Base-by-base conservation (phyloP, 495 filamentous ascomycete species). In the Terfezia boudieri region DNA sequence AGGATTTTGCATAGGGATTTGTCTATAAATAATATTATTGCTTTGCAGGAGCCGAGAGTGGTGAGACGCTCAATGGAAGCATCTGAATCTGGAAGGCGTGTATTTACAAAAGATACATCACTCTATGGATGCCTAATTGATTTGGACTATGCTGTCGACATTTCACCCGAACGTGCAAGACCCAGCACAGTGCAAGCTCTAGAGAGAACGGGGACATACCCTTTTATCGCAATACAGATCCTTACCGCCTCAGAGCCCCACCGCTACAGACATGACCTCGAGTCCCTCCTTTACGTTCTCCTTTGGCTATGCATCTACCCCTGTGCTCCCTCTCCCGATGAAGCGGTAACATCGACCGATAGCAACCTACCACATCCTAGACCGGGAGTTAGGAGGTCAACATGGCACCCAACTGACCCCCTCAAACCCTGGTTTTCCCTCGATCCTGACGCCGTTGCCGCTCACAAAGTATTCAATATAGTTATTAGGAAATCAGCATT, bases 91-190 rank as follows among this genome's bases (percentile, higher is more conserved):
- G 26, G 26, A 7, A 32, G 26, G 26, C 7, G 26, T 32, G 26
- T 32, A 32, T 32, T 32, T 32, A 32, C 26, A 32, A 32, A 32
- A 32, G 41, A 46, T 14, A 46, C 41, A 4, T 20, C 12, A 20
- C 50, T 41, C 37, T 20, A 50, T 12, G 58, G 59, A 36, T 59
- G 60, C 57, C 55, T 61, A 10, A 61, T 61, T 14, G 59, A 61
- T 48, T 52, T 61, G 22, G 58, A 61, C 52, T 54, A 57, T 17
- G 59, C 54, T 9, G 36, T 54, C 17, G 7, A 57, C n/a, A 36
- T 10, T 32, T 49, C 37, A 14, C 9, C 22, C 14, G 32, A 22
- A 12, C 26, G 54, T 10, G 43, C 48, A 16, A 51, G 55, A 32
- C 26, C 26, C 26, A 32, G 26, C 7, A 7, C 26, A 32, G 4